Evolutionary conservation across 129 eudicot species (phyloP), one percentile per base, ranked within the genome.

Genomic region (Helianthus tuberosus): DNA sequence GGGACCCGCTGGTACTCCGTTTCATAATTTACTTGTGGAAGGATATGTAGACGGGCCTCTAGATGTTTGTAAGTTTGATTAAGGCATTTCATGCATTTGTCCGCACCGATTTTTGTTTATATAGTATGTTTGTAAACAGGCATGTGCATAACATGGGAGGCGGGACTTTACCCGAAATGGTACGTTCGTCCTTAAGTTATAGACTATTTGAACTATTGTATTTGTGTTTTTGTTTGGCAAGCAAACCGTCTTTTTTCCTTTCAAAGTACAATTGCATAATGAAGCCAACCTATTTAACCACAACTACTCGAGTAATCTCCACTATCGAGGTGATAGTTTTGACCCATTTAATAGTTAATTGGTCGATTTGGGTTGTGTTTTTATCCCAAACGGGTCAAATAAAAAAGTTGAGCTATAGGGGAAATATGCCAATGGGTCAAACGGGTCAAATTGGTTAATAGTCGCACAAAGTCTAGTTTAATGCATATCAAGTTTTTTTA

Each of bases 21-120:
- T 79, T 80, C 99, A 94, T 75, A 74, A 91, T 62, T 80, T 94
- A 66, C 93, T 94, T 5, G 93, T 69, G 66, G 99, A 94, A 86
- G 99, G 99, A 76, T 94, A 94, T 59, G 77, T 88, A 51, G 96
- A 90, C 39, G 97, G 96, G 49, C 97, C 99, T 1, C 20, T 88
- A 27, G 99, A 94, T 82, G 85, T 86, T 86, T 94, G 97, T 91
- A 85, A 86, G 99, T 83, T 44, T 15, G 55, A 20, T 44, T 38
- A 10, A 68, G 29, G 36, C 29, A 32, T 49, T 77, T 57, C 57
- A 59, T 11, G 12, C 43, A 16, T 76, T 67, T 75, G 52, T 64
- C 27, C 12, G 13, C 25, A 50, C 1, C n/a, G 3, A 48, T 51
- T 47, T 38, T 27, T 46, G 7, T 54, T 13, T 53, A 48, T 62